Evolutionary conservation across 805 yeast genomes (phyloP).

Genomic region (Candida cerambycidarum): DNA sequence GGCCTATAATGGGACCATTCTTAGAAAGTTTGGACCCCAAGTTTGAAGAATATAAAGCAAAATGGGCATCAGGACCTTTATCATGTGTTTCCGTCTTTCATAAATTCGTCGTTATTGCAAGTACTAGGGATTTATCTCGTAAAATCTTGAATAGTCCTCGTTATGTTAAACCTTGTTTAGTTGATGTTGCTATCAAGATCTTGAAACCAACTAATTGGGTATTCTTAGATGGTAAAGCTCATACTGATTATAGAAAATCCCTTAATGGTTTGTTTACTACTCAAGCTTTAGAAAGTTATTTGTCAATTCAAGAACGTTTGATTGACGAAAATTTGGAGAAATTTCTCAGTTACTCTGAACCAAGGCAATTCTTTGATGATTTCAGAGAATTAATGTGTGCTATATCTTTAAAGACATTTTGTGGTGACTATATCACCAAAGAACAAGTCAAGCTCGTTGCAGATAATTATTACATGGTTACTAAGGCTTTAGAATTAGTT

Average conservation of each 20-base stretch:
- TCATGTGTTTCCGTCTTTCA: slow-evolving; percentile 98
- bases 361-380: slow-evolving; percentile 81
- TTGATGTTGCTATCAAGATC: slow-evolving; percentile 93
- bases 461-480: slow-evolving; percentile 87
- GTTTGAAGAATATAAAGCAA: slow-evolving; percentile 87
- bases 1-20: slow-evolving; percentile 97
- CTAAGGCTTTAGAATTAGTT: slow-evolving; percentile 95
- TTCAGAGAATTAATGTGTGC: slow-evolving; percentile 98
- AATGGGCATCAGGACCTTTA: slow-evolving; percentile 93
- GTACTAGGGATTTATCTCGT: slow-evolving; percentile 83
- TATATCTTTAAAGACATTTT: slow-evolving; percentile 85
- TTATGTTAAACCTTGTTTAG: slow-evolving; percentile 95
- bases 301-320: slow-evolving; percentile 80
- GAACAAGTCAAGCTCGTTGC: slow-evolving; percentile 86
- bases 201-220: slow-evolving; percentile 98
- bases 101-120: slow-evolving; percentile 94
- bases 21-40: slow-evolving; percentile 93
- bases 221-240: slow-evolving; percentile 93
- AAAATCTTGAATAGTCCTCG: slow-evolving; percentile 81
- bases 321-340: slow-evolving; percentile 78
- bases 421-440: slow-evolving; percentile 92
- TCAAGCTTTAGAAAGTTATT: slow-evolving; percentile 76
- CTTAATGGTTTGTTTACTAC: slow-evolving; percentile 87
- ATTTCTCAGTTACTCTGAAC: slow-evolving; percentile 64
- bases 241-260: slow-evolving; percentile 87